A percentile compares a stretch with the other conserved stretches of the same genome.
Evolutionary conservation across 495 filamentous ascomycete genomes (phyloP).

Genomic region (Zalerion maritima): DNA sequence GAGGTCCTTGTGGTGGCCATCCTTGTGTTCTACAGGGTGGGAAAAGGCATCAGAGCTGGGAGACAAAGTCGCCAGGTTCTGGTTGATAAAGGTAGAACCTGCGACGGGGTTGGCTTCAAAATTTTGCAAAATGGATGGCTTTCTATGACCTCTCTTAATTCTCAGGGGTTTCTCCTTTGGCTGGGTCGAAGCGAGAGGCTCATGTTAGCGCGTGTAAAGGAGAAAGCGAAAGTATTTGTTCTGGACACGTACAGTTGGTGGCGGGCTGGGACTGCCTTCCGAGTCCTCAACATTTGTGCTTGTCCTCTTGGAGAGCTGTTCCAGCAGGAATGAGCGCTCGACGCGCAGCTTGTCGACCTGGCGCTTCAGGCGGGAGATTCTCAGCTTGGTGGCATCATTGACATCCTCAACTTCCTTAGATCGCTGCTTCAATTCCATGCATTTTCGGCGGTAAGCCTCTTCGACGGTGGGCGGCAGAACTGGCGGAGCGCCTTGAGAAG

Average conservation of each 20-base stretch:
- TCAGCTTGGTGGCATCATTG: conserved; percentile 65
- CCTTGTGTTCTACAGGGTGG: conserved; percentile 18
- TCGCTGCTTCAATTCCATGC: conserved; percentile 83
- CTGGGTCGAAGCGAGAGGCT: conserved; percentile 27
- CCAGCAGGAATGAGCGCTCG: conserved; percentile 76
- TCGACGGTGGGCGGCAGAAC: conserved; percentile 86
- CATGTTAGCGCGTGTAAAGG: background rate
- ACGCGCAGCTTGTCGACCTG: conserved; percentile 83
- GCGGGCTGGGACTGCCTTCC: conserved; percentile 56
- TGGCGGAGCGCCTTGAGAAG: conserved; percentile 37
- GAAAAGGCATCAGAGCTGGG: conserved; percentile 33
- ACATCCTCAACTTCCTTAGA: conserved; percentile 79
- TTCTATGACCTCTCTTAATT: conserved; percentile 61
- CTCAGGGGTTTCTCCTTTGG: conserved; percentile 84
- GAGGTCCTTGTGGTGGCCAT: conserved; percentile 16
- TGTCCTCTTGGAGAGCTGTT: conserved; percentile 72
- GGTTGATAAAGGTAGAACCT: conserved; percentile 25
- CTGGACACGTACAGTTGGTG: conserved; percentile 47
- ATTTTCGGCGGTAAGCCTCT: conserved; percentile 91
- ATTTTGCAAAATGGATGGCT: conserved; percentile 29
- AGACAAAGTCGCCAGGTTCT: conserved; percentile 27
- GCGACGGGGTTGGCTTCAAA: conserved; percentile 7
- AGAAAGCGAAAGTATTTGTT: conserved; percentile 2
- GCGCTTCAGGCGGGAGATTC: conserved; percentile 65
- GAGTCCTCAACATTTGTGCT: conserved; percentile 66